These are phyloP conservation scores for Fusarium miscanthi DNA, from an alignment of 2,329 filamentous ascomycete genomes.

Conservation along the genomic window DNA sequence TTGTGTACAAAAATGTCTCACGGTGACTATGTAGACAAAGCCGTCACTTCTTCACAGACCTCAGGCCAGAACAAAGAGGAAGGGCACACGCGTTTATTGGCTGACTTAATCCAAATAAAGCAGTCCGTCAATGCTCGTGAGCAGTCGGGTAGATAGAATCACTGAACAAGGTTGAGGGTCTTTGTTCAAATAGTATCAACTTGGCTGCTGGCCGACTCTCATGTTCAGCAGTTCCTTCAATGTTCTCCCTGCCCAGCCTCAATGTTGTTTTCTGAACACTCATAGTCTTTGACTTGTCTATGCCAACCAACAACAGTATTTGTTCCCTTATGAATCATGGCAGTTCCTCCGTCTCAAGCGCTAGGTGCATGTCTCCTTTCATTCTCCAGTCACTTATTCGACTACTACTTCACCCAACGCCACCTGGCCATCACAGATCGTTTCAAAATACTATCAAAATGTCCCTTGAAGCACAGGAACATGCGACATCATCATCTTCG, in stretches of 20 bases:
- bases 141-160: not conserved
- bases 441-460: not conserved
- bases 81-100: too few species aligned
- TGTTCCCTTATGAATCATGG: not conserved
- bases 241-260: not conserved
- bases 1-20: fast-evolving
- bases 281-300: not conserved
- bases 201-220: not conserved
- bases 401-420: not conserved
- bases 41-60: not conserved
- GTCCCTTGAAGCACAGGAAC: not conserved
- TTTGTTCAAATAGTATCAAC: not conserved
- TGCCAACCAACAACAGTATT: not conserved
- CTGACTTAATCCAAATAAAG: not conserved
- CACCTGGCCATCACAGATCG: too few species aligned
- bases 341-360: fast-evolving
- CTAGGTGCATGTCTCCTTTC: not conserved
- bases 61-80: not conserved
- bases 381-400: not conserved
- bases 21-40: not conserved
- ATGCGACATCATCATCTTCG: not conserved
- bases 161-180: not conserved
- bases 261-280: not conserved
- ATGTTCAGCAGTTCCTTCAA: not conserved
- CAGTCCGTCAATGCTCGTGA: not conserved